Evolutionary conservation across 306 rosid species (phyloP).

Genomic region (Mimosa bimucronata): DNA sequence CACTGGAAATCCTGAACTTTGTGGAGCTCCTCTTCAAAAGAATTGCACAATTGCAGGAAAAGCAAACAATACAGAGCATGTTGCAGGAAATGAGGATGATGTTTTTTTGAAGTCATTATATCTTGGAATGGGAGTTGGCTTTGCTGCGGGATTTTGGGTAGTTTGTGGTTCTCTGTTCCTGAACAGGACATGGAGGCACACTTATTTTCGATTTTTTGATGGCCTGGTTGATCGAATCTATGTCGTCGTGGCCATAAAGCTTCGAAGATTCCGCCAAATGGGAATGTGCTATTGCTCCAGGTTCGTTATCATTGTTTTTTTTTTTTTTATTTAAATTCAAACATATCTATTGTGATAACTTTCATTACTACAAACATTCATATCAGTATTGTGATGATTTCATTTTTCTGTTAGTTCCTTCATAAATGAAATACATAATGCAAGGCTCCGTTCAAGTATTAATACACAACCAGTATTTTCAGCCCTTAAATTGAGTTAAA

Average conservation of each 20-base stretch:
- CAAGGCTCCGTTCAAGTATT: too few relatives aligned
- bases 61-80: neutral
- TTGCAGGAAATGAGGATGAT: neutral
- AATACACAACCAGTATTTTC: too few relatives aligned
- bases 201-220: neutral
- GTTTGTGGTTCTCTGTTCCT: neutral
- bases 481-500: neutral
- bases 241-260: neutral
- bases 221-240: neutral
- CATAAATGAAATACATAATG: neutral
- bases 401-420: neutral
- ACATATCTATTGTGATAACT: neutral
- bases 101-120: neutral
- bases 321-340: neutral
- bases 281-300: neutral
- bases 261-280: neutral
- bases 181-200: neutral
- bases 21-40: neutral
- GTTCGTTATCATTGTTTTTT: neutral
- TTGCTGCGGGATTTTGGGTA: neutral
- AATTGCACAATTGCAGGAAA: neutral
- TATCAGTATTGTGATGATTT: neutral
- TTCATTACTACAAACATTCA: neutral
- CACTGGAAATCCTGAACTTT: neutral
- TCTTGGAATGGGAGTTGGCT: conserved; percentile 11